Base-by-base conservation (phyloP, 495 filamentous ascomycete genomes). In the Xylaria sp. region DNA sequence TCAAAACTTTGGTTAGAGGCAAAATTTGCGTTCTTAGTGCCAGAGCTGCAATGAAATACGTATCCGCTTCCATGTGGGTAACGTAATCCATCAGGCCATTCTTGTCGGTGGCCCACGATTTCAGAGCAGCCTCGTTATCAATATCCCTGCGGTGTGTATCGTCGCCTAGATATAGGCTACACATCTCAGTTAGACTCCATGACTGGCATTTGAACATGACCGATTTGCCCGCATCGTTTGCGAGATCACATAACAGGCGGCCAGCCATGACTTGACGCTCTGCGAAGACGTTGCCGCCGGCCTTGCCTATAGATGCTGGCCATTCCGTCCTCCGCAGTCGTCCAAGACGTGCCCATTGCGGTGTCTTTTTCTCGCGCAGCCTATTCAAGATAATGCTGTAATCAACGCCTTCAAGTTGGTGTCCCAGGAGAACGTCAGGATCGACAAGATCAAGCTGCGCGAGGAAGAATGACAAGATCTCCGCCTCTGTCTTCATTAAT, bases 141-240 rank as follows among this genome's bases (percentile, higher is more conserved):
- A 98, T 76, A 19, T 98, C 97, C 41, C 90, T 87, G 24, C 96
- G 90, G 31, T 81, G 82, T 75, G 88, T 88, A 57, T 88, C 89
- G 12, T 88, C 91, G 6, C 77, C 75, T 9, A 99, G 90, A 71
- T 97, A 95, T 31, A 98, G 86, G 58, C 90, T 92, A 80, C 93
- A 97, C 93, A 99, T 99, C 80, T 99, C 96, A 0, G 93, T 96
- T 79, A 99, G 85, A 81, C 90, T 97, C 97, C 97, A 99, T 5
- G 94, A 96, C 78, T 97, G 94, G 78, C 96, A 99, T 84, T 97
- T 97, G 71, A 88, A 92, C 94, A 97, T 98, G 61, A 95, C 88
- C 31, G 95, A 98, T 87, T 97, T 98, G 80, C 96, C 96, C 78
- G 97, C 93, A 71, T 99, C 96, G 76, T 99, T 99, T 48, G 91